Percentiles rank a stretch among this genome's conserved stretches.
phyloP scores from a whole-genome alignment of 345 rosid species.

The Moringa oleifera region DNA sequence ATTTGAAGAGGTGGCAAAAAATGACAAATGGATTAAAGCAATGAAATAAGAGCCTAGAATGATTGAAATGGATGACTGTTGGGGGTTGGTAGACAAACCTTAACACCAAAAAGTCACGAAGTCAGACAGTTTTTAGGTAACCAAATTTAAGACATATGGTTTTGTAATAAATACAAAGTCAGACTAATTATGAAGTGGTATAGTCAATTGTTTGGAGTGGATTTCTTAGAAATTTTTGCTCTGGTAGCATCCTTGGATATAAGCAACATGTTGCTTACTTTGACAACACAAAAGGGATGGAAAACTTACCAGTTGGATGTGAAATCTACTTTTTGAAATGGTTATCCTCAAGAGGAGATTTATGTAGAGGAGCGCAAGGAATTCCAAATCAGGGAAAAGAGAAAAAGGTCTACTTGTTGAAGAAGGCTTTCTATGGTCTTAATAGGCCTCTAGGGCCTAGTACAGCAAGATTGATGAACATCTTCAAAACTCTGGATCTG shows the following conservation, averaged over 20 bases:
- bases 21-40: too few relatives aligned
- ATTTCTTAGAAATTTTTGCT: neutral
- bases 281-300: neutral
- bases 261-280: neutral
- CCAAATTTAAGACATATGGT: neutral
- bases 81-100: neutral
- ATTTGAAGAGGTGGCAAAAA: too few relatives aligned
- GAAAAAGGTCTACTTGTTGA: too few relatives aligned
- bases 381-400: neutral
- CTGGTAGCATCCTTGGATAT: neutral
- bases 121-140: neutral
- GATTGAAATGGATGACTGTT: neutral
- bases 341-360: too few relatives aligned
- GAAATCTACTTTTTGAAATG: too few relatives aligned
- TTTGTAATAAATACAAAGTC: neutral
- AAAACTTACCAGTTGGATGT: too few relatives aligned
- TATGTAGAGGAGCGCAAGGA: neutral
- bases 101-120: neutral
- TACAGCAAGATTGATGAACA: too few relatives aligned
- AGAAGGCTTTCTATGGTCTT: too few relatives aligned
- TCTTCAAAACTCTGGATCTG: too few relatives aligned
- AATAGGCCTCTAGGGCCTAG: too few relatives aligned
- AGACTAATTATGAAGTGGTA: neutral
- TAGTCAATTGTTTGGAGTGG: neutral
- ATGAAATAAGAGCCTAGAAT: neutral